phyloP scores from a whole-genome alignment of 495 filamentous ascomycete species.

The Trichoderma reesei region DNA sequence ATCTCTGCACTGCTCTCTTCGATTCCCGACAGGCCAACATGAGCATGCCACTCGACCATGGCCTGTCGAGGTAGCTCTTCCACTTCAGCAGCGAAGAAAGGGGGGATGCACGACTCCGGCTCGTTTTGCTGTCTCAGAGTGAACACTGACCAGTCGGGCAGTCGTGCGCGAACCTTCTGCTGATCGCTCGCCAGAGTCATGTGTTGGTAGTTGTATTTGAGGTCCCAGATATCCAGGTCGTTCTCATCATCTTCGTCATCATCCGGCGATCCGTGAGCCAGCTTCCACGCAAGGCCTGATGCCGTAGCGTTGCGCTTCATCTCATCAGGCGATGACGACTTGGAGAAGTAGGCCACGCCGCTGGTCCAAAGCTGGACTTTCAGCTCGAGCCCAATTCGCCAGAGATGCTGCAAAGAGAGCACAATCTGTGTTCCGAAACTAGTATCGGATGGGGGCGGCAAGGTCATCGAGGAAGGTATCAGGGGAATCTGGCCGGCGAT shows the following conservation, averaged over 20 bases:
- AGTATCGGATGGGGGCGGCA: constrained; percentile 21
- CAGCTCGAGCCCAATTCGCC: constrained; percentile 67
- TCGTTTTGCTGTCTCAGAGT: constrained; percentile 18
- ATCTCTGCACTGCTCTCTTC: constrained; percentile 3
- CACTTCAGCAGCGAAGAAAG: constrained; percentile 64
- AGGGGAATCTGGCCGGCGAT: constrained; percentile 91
- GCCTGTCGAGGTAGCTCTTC: constrained; percentile 57
- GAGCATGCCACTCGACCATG: constrained; percentile 64
- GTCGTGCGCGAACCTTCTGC: constrained; percentile 14
- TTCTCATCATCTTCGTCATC: constrained; percentile 24
- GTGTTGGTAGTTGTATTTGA: constrained; percentile 41
- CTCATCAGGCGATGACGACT: not conserved
- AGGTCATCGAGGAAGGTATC: constrained; percentile 69
- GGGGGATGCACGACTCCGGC: constrained; percentile 32
- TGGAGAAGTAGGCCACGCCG: constrained; percentile 60
- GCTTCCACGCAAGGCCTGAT: constrained; percentile 26
- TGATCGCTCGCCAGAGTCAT: constrained; percentile 20
- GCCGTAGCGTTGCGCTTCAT: constrained; percentile 14
- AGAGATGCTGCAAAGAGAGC: constrained; percentile 80
- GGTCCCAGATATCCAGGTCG: constrained; percentile 65
- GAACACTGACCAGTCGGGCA: constrained; percentile 28
- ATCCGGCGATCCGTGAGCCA: constrained; percentile 22
- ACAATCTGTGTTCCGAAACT: constrained; percentile 23
- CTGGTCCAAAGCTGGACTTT: constrained; percentile 63
- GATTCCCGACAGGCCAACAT: constrained; percentile 21